phyloP scores from a whole-genome alignment of 306 rosid species.

The Sechiopsis laciniata region DNA sequence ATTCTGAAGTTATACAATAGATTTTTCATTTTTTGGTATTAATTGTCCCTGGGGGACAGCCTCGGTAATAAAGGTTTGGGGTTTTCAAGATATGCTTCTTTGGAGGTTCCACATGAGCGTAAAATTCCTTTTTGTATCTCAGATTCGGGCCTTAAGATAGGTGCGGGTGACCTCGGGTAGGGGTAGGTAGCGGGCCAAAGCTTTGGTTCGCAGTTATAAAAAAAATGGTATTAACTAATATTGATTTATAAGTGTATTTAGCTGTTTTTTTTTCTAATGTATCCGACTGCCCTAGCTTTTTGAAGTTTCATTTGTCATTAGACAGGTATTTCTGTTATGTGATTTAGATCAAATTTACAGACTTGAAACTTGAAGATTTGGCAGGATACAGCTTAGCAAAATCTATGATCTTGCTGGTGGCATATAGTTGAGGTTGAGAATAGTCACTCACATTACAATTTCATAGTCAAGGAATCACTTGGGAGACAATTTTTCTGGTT shows the following conservation, averaged over 20 bases:
- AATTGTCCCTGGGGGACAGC: background rate
- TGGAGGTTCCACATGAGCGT: too few species aligned
- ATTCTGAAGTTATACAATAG: background rate
- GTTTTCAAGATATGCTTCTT: too few species aligned
- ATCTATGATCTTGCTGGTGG: background rate
- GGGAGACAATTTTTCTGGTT: background rate
- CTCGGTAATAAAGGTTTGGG: too few species aligned
- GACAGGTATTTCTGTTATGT: background rate
- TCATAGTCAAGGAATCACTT: background rate
- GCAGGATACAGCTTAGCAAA: background rate
- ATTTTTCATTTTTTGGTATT: background rate
- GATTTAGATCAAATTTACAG: constrained; percentile 1
- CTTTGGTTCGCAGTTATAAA: too few species aligned
- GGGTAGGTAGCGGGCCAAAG: too few species aligned
- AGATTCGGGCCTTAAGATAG: too few species aligned
- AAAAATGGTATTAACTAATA: background rate
- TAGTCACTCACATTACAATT: background rate
- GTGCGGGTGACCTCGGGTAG: too few species aligned
- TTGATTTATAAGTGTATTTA: background rate
- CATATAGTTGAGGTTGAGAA: background rate
- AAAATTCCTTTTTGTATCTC: too few species aligned
- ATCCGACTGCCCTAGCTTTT: background rate
- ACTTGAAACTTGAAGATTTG: background rate
- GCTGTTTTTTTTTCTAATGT: background rate
- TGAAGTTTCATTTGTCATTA: background rate